phyloP scores from a whole-genome alignment of 1,284 basidiomycete species.

The Pseudomicrostroma phylloplanum region DNA sequence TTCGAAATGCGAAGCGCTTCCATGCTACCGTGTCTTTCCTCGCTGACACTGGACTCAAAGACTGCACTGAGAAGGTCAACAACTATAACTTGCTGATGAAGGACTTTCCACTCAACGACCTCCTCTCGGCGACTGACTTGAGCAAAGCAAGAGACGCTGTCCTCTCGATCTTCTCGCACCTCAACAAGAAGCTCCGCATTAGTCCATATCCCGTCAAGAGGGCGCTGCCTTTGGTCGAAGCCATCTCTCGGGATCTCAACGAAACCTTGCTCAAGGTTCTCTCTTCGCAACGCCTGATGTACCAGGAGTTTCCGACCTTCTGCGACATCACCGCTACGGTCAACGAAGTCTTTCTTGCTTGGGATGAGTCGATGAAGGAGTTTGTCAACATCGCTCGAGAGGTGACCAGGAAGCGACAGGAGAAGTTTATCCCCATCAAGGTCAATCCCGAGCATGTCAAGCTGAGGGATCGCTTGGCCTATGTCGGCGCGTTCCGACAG shows the following conservation, averaged over 20 bases:
- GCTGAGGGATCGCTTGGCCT: slow-evolving; percentile 79
- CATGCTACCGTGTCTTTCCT: slow-evolving; percentile 96
- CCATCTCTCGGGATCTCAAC: slow-evolving; percentile 94
- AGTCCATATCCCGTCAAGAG: slow-evolving; percentile 87
- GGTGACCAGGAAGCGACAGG: slow-evolving; percentile 79
- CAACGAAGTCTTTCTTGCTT: slow-evolving; percentile 78
- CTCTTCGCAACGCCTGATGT: slow-evolving; percentile 79
- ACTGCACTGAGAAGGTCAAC: slow-evolving; percentile 44
- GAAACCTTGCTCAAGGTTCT: slow-evolving; percentile 87
- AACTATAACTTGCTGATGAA: slow-evolving; percentile 93
- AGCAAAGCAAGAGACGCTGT: slow-evolving; percentile 88
- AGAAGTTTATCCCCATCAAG: slow-evolving; percentile 97
- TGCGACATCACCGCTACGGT: slow-evolving; percentile 73
- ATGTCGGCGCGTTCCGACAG: slow-evolving; percentile 82
- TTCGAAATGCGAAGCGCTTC: slow-evolving; percentile 93
- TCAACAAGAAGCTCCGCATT: slow-evolving; percentile 81
- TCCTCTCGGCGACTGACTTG: slow-evolving; percentile 89
- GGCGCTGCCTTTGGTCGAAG: slow-evolving; percentile 90
- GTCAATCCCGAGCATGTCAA: slow-evolving; percentile 83
- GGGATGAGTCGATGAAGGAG: slow-evolving; percentile 96
- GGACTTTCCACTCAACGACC: slow-evolving; percentile 93
- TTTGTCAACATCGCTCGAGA: slow-evolving; percentile 96
- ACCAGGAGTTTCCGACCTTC: slow-evolving; percentile 89
- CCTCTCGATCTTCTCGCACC: slow-evolving; percentile 78
- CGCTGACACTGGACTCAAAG: slow-evolving; percentile 91